These are phyloP conservation scores for Cryptococcus floricola DNA, from an alignment of 1,284 basidiomycete species.

Conservation along the genomic window DNA sequence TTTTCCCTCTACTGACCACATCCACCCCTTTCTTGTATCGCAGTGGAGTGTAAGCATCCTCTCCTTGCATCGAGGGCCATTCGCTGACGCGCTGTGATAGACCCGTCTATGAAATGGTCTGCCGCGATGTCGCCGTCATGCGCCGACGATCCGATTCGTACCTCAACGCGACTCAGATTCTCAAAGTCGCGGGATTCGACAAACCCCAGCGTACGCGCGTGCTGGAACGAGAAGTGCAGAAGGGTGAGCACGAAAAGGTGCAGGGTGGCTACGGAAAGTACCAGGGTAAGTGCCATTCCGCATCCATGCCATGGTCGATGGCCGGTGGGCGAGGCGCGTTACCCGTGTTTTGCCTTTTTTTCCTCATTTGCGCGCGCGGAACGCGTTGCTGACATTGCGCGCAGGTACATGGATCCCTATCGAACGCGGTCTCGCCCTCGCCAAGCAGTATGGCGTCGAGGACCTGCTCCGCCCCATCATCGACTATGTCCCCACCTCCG, in stretches of 20 bases:
- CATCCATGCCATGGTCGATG: background rate
- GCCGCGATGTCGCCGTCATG: conserved; percentile 96
- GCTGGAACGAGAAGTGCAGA: conserved; percentile 95
- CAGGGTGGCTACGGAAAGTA: conserved; percentile 99
- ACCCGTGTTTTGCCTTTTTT: background rate
- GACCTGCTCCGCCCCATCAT: conserved; percentile 85
- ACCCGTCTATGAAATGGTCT: conserved; percentile 61
- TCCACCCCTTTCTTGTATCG: background rate
- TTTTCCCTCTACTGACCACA: conserved; percentile 9
- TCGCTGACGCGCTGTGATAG: conserved; percentile 17
- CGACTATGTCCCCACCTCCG: conserved; percentile 84
- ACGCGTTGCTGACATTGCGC: background rate
- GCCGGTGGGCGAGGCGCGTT: background rate
- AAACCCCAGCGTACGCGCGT: conserved; percentile 98
- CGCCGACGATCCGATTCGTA: conserved; percentile 90
- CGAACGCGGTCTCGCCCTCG: conserved; percentile 78
- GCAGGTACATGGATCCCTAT: conserved; percentile 98
- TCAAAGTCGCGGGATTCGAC: conserved; percentile 98
- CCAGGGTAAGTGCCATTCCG: conserved; percentile 67
- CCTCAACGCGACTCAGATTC: conserved; percentile 98
- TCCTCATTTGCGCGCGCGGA: too few relatives aligned
- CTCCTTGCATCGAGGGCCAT: background rate
- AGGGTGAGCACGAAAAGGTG: conserved; percentile 98
- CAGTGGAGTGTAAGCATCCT: conserved; percentile 49
- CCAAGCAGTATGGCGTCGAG: conserved; percentile 92